Evolutionary conservation across 2,329 filamentous ascomycete species (phyloP).

Genomic region (Trichophyton equinum): DNA sequence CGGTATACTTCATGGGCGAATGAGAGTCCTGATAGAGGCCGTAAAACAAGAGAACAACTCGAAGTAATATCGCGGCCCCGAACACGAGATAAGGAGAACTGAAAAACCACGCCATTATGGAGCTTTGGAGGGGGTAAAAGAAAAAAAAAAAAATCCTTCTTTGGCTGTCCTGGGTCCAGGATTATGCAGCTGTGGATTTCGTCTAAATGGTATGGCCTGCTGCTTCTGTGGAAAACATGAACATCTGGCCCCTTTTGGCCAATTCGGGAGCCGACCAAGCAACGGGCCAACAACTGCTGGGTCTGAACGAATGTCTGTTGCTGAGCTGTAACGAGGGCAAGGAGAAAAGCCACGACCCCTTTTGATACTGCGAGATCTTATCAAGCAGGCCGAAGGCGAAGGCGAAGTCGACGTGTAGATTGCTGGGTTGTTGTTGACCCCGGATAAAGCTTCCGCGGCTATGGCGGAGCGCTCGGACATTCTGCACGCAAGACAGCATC

Average conservation of each 20-base stretch:
- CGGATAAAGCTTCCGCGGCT: background rate
- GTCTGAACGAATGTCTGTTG: background rate
- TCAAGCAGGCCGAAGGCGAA: background rate
- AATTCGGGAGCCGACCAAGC: background rate
- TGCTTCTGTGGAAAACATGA: background rate
- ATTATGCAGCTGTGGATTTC: background rate
- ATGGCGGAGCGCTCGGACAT: background rate
- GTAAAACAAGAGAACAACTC: slow-evolving; percentile 65
- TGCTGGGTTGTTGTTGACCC: background rate
- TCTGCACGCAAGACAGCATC: background rate
- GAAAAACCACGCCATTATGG: slow-evolving; percentile 18
- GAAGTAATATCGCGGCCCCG: slow-evolving; percentile 44
- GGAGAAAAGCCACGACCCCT: background rate
- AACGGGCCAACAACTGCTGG: background rate
- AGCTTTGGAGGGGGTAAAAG: background rate
- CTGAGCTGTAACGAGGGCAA: background rate
- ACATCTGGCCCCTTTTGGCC: background rate
- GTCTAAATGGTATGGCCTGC: background rate
- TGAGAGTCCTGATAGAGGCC: slow-evolving; percentile 85
- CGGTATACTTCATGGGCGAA: slow-evolving; percentile 91
- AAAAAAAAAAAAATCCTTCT: no score
- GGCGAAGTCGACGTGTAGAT: background rate
- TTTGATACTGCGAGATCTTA: background rate
- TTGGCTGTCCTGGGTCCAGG: background rate
- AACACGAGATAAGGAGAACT: slow-evolving; percentile 25